Evolutionary conservation across 2,329 filamentous ascomycete genomes (phyloP), one percentile per base, ranked within the genome.

Genomic region (Niveomyces coronatus): DNA sequence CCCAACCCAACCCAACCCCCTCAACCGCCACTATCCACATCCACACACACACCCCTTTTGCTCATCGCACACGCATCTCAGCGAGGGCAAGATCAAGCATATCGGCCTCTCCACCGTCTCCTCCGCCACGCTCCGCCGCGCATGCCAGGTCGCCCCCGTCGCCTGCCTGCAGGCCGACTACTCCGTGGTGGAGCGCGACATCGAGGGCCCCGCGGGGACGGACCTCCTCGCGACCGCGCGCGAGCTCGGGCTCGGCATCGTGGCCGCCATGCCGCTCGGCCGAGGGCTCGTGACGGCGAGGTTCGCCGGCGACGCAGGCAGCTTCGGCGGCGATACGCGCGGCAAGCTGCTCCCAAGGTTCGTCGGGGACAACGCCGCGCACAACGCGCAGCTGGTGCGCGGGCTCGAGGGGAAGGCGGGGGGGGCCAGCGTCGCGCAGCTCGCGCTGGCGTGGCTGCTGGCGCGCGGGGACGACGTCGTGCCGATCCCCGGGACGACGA

Each of bases 201-300:
- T 82, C 45, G 77, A 82, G 50, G 64, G 62, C n/a, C 53, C 55
- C 7, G 51, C 55, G 0, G 42, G 39, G 11, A 67, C 64, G 2
- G 51, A 64, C 27, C 53, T 78, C 2, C 54, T 77, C 3, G 54
- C 61, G 22, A 71, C 73, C 0, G 67, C 62, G 37, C 62, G 68
- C 15, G 71, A 77, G 49, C 64, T 79, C 5, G 73, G 72, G 2
- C 57, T 74, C 1, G 58, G 70, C 1, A 56, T 71, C 9, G 63
- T 79, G 2, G 65, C 68, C 4, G 76, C 74, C 53, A 67, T 64
- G 8, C 75, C 75, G 2, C 63, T 79, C 8, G 74, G 73, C 7
- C 64, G 72, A 1, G 74, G 75, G 7, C 55, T 79, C 42, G 48
- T 79, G 15, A 66, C 68, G 1, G 71, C 27, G 6, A 15, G n/a